Conservation (phyloP, 1,139 yeast genomes). For the Scheffersomyces illinoinensis region DNA sequence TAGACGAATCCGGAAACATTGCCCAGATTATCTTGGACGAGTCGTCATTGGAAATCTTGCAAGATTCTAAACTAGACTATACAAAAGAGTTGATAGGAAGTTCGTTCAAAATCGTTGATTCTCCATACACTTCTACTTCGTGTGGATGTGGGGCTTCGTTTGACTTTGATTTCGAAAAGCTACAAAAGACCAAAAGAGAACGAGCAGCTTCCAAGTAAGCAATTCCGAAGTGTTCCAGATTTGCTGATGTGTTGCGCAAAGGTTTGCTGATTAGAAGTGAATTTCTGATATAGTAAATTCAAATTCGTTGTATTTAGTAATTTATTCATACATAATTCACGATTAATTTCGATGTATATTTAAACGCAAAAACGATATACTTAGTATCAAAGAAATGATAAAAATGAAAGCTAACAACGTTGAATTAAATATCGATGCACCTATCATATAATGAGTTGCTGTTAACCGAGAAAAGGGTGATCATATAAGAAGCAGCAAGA, state of each 20-base stretch:
- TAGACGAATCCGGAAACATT: conserved; percentile 32
- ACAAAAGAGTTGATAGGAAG: conserved; percentile 93
- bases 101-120: conserved; percentile 86
- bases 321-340: background rate
- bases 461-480: background rate
- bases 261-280: too few species aligned
- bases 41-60: conserved; percentile 74
- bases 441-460: background rate
- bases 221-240: background rate
- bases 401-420: background rate
- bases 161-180: conserved; percentile 76
- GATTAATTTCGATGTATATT: background rate
- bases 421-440: background rate
- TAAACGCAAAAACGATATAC: background rate
- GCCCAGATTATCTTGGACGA: conserved; percentile 80
- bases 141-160: conserved; percentile 98
- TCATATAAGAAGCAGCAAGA: background rate
- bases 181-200: conserved; percentile 23
- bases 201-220: conserved; percentile 1
- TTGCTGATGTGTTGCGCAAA: background rate
- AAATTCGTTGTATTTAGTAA: background rate
- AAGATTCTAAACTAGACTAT: conserved; percentile 86
- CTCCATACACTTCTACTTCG: conserved; percentile 85
- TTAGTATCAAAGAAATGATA: background rate
- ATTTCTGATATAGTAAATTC: too few species aligned